A percentile compares a stretch with the other conserved stretches of the same genome.
These are phyloP conservation scores for Heterobasidion parviporum DNA, from an alignment of 1,284 basidiomycete species.

Conservation along the genomic window DNA sequence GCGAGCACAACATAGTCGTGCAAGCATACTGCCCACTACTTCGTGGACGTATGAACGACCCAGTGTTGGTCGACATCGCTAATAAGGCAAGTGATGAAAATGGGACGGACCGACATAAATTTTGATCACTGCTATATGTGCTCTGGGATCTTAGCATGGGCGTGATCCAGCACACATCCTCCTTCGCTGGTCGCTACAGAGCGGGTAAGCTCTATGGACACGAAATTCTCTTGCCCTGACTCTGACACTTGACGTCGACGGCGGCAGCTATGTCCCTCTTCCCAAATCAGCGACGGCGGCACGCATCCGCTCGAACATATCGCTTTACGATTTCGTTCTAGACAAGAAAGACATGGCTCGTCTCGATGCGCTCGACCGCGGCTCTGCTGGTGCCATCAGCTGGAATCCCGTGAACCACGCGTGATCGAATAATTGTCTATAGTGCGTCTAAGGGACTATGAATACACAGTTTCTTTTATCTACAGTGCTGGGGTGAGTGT, in stretches of 20 bases:
- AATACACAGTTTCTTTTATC: no score
- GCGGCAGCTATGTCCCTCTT: constrained; percentile 51
- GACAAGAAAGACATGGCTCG: constrained; percentile 48
- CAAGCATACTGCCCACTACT: constrained; percentile 77
- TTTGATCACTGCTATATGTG: no score
- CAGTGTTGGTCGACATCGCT: constrained; percentile 43
- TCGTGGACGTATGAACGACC: constrained; percentile 50
- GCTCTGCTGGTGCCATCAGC: constrained; percentile 51
- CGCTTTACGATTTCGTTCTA: constrained; percentile 68
- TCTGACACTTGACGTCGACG: not conserved
- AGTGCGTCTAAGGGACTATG: no score
- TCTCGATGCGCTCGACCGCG: constrained; percentile 58
- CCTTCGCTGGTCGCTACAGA: constrained; percentile 79
- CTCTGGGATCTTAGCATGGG: constrained; percentile 25
- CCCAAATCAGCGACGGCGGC: constrained; percentile 67
- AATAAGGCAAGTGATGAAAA: constrained; percentile 44
- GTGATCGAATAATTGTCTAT: not conserved
- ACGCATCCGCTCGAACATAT: constrained; percentile 62
- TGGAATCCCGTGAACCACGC: constrained; percentile 62
- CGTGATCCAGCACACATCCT: constrained; percentile 67
- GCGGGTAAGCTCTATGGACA: constrained; percentile 29
- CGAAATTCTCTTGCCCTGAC: not conserved
- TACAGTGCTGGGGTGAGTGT: no score
- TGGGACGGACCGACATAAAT: no score
- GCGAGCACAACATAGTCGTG: constrained; percentile 56